These are phyloP conservation scores for Globisporangium iwayamae DNA, from an alignment of 352 stramenopile genomes.

Conservation along the genomic window DNA sequence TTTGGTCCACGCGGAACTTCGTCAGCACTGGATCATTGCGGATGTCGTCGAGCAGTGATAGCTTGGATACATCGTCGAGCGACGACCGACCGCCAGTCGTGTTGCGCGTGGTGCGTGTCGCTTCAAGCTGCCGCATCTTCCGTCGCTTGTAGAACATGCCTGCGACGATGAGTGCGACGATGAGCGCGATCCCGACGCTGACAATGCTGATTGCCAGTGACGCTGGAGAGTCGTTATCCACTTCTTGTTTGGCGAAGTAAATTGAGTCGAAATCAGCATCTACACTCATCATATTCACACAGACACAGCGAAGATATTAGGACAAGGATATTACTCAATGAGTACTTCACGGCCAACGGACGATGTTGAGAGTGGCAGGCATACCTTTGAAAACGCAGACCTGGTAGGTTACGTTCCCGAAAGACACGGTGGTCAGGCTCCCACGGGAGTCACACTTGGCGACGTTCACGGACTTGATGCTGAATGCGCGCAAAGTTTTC, in stretches of 20 bases:
- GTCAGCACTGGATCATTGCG: conserved; percentile 45
- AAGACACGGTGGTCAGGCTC: background rate
- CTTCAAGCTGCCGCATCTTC: conserved; percentile 15
- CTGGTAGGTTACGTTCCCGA: background rate
- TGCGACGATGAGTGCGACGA: conserved; percentile 5
- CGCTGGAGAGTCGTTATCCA: background rate
- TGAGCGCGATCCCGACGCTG: background rate
- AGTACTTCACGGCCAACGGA: background rate
- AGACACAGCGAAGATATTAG: background rate
- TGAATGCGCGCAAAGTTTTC: background rate
- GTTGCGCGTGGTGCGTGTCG: conserved; percentile 9
- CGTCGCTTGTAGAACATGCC: conserved; percentile 13
- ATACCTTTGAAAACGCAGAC: conserved; percentile 16
- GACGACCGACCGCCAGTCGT: conserved; percentile 1
- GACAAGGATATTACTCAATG: background rate
- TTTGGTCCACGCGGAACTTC: conserved; percentile 45
- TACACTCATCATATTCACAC: background rate
- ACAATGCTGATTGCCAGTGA: conserved; percentile 11
- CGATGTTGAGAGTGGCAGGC: background rate
- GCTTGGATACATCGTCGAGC: conserved; percentile 22
- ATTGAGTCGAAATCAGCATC: conserved; percentile 14
- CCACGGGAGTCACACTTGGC: conserved; percentile 2
- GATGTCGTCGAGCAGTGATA: conserved; percentile 40
- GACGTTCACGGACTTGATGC: conserved; percentile 1
- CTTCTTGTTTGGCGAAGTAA: background rate